Base-by-base conservation (phyloP, 768 basidiomycete genomes). In the Leccinum fibrillosum region DNA sequence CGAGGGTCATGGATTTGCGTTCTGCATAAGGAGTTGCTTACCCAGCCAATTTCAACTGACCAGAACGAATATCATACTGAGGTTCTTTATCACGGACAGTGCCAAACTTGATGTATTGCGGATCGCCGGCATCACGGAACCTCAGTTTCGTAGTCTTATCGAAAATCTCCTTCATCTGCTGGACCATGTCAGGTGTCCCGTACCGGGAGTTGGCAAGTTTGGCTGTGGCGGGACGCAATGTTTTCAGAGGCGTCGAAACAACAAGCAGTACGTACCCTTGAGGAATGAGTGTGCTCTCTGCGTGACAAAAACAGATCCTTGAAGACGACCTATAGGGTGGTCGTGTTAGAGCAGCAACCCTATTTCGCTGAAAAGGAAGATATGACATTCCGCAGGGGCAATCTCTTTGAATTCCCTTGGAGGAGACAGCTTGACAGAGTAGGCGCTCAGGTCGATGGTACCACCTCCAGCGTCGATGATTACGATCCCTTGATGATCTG, bases 381-480 rank as follows among this genome's bases (percentile, higher is more conserved):
- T n/a, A 62, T 50, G 44, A 72, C 74, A 74, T 49, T 69, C 71
- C 52, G 69, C 66, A 32, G 69, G 67, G 19, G 66, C 64, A 45
- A 77, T 64, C 58, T 78, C 75, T 42, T 78, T 63, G 39, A 78
- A 69, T 12, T 57, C 58, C 25, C 34, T 59, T 1, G 62, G 51
- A 2, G 64, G 62, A 3, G 63, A 67, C 4, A 68, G 21, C 9
- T 59, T 69, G 42, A 69, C 62, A 4, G 59, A 70, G 66, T 68
- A 77, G 28, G 69, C 74, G 55, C 78, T 80, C 25, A 76, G 21
- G 51, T 76, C 76, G 23, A 75, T 59, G 7, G 72, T 78, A 3
- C 79, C 72, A 0, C 78, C 76, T 6, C 81, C 82, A 17, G 63
- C 66, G 63, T 82, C 82, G 17, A 81, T 72, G 7, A 83, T 65